These are phyloP conservation scores for Aspergillus persii DNA, from an alignment of 2,329 filamentous ascomycete species.

Conservation along the genomic window DNA sequence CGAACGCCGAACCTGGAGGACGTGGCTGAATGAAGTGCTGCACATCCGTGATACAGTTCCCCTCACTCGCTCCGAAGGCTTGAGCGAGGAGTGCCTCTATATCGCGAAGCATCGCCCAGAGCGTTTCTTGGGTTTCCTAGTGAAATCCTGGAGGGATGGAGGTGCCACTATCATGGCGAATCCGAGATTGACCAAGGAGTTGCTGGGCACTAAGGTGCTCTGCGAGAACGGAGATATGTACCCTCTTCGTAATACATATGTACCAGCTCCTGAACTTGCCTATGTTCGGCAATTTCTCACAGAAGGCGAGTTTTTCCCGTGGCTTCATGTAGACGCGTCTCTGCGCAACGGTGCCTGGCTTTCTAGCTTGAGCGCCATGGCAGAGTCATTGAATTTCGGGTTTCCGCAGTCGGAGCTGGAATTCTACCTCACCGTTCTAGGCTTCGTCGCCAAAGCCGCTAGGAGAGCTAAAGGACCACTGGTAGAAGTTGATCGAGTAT, in stretches of 20 bases:
- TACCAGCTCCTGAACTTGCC: constrained; percentile 1
- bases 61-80: not conserved
- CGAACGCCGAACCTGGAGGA: constrained; percentile 3
- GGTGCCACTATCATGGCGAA: not conserved
- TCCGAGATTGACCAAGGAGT: not conserved
- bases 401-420: constrained; percentile 6
- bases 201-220: constrained; percentile 4
- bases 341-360: not conserved
- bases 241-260: constrained; percentile 4
- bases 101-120: constrained; percentile 2
- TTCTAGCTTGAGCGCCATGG: not conserved
- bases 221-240: constrained; percentile 6
- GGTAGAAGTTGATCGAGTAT: not conserved
- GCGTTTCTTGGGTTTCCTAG: constrained; percentile 6
- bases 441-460: not conserved
- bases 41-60: constrained; percentile 4
- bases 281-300: constrained; percentile 1
- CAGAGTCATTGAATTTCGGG: constrained; percentile 4
- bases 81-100: constrained; percentile 7
- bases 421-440: constrained; percentile 4
- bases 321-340: constrained; percentile 1
- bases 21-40: constrained; percentile 5
- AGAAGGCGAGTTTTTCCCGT: constrained; percentile 8
- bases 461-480: not conserved
- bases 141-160: constrained; percentile 2